phyloP scores from a whole-genome alignment of 768 basidiomycete genomes.

The Lactarius sanguifluus region DNA sequence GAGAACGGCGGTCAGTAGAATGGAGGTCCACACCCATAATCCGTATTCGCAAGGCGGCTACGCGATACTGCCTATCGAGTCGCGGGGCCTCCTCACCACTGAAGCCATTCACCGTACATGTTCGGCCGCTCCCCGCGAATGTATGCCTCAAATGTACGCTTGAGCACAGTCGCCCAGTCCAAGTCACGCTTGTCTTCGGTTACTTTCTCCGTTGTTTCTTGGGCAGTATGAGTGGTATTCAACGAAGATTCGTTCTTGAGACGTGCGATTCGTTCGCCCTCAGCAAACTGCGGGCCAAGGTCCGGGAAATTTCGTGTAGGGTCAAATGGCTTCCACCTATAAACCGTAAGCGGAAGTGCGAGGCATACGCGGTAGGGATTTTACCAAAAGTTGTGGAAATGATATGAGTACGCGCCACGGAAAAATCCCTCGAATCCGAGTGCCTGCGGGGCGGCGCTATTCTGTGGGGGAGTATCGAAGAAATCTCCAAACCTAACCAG shows the following conservation, averaged over 20 bases:
- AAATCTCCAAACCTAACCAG: constrained; percentile 76
- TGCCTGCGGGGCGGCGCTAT: constrained; percentile 80
- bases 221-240: constrained; percentile 29
- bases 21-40: constrained; percentile 12
- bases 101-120: constrained; percentile 86
- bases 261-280: constrained; percentile 70
- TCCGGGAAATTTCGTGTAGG: constrained; percentile 93
- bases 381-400: constrained; percentile 93
- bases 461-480: constrained; percentile 74
- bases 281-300: constrained; percentile 74
- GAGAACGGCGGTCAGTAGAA: constrained; percentile 2
- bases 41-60: constrained; percentile 13
- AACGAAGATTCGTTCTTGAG: constrained; percentile 35
- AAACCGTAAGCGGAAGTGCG: constrained; percentile 7
- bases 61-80: constrained; percentile 8
- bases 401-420: constrained; percentile 92
- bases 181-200: constrained; percentile 76
- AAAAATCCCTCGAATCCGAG: constrained; percentile 96
- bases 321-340: constrained; percentile 96
- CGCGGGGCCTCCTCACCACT: constrained; percentile 39
- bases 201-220: constrained; percentile 42
- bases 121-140: constrained; percentile 89
- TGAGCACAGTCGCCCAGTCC: constrained; percentile 91
- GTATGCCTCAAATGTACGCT: constrained; percentile 93
- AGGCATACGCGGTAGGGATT: constrained; percentile 29